Evolutionary conservation across 2,329 filamentous ascomycete genomes (phyloP), one percentile per base, ranked within the genome.

Genomic region (Blastomyces emzantsi): DNA sequence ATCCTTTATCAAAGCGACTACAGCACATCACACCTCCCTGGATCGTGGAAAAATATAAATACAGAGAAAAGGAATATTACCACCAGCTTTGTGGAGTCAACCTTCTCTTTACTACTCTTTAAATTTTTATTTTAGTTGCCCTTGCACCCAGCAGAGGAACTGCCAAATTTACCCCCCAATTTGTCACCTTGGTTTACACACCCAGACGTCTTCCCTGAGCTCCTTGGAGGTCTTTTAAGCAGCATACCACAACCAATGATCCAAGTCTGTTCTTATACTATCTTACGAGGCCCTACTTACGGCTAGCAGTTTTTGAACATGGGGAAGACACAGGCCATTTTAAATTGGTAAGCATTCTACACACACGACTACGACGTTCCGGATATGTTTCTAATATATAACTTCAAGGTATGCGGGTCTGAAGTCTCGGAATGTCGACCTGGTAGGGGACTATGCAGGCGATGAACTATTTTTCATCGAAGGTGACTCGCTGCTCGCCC

Each of bases 391-490:
- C 60, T 49, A 61, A 61, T 61, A 39, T 15, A 41, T 54, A 54
- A 22, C 49, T 22, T 47, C 28, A 33, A 71, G 76, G 74, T 83
- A 82, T 69, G 76, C 74, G 64, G 70, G 69, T 15, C 72, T 80
- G 3, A 68, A 73, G 15, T 77, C 80, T 7, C 74, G 80, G 62
- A 75, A 75, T 60, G 80, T 89, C 36, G 87, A 90, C 68, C 81
- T 92, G 2, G 83, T 91, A 3, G 87, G 89, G 51, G 89, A 92
- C 71, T 92, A 89, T 74, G 87, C 87, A 3, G 88, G 89, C 28
- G 85, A 84, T 65, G 88, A 90, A 70, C 79, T 87, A 13, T 92
- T 91, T 71, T 77, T 88, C 28, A 82, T 92, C 39, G 87, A 92
- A 67, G 88, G 88, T 39, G 88, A 92, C 69, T 87, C 87, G 0